Evolutionary conservation across 78 protist species (phyloP).

Genomic region (Dictyostelium discoideum): dicty_2.7 NC_007090.3:4804501-4805000

Average conservation of each 20-base stretch:
- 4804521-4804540: conserved; percentile 96
- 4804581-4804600: conserved; percentile 90
- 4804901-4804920: conserved; percentile 87
- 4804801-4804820: no score
- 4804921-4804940: conserved; percentile 74
- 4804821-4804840: conserved; percentile 1
- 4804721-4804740: conserved; percentile 55
- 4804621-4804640: conserved; percentile 92
- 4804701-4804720: conserved; percentile 74
- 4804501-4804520: conserved; percentile 85
- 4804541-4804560: conserved; percentile 97
- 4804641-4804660: conserved; percentile 86
- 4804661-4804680: conserved; percentile 95
- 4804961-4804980: no score
- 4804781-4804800: no score
- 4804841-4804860: conserved; percentile 91
- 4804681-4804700: conserved; percentile 83
- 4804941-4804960: not conserved
- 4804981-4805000: not conserved
- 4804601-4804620: conserved; percentile 94
- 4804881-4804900: conserved; percentile 86
- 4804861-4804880: conserved; percentile 92
- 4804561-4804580: conserved; percentile 95
- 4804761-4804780: not conserved
- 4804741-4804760: no score